Conservation (phyloP, 805 yeast species). For the Lachancea quebecensis region DNA sequence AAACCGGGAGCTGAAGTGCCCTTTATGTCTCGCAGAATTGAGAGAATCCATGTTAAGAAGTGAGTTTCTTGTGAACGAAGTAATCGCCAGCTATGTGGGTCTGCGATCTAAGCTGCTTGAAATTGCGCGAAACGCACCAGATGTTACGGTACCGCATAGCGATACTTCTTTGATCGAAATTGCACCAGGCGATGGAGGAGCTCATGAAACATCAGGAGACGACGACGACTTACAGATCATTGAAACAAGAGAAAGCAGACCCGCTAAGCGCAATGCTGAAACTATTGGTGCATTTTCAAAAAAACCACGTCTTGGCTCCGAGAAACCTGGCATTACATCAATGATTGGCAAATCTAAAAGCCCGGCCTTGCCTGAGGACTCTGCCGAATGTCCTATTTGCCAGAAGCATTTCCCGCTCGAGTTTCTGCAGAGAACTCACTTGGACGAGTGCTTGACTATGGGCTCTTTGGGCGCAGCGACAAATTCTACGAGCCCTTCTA, state of each 20-base stretch:
- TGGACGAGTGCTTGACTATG: slow-evolving; percentile 49
- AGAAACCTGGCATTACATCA: slow-evolving; percentile 1
- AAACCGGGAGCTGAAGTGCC: slow-evolving; percentile 57
- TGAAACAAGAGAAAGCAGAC: slow-evolving; percentile 21
- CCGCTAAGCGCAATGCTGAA: slow-evolving; percentile 7
- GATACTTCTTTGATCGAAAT: slow-evolving; percentile 23
- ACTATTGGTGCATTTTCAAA: not conserved
- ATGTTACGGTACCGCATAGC: not conserved
- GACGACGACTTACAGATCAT: slow-evolving; percentile 30
- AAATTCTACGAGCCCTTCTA: not conserved
- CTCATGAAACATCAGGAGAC: slow-evolving; percentile 6
- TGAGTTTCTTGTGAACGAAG: slow-evolving; percentile 65
- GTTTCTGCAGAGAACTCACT: slow-evolving; percentile 51
- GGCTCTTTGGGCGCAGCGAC: slow-evolving; percentile 11
- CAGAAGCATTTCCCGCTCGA: slow-evolving; percentile 44
- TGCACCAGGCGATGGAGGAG: slow-evolving; percentile 23
- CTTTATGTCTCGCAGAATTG: slow-evolving; percentile 66
- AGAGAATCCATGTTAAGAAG: slow-evolving; percentile 64
- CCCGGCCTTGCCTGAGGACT: slow-evolving; percentile 9
- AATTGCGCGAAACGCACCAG: not conserved
- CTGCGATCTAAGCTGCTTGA: slow-evolving; percentile 38
- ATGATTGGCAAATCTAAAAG: slow-evolving; percentile 11
- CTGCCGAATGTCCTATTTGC: slow-evolving; percentile 67
- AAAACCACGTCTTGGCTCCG: slow-evolving; percentile 1
- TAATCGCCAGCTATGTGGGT: slow-evolving; percentile 45